Percentiles rank a stretch among this genome's conserved stretches.
These are phyloP conservation scores for Geotrichum macrosporum DNA, from an alignment of 1,139 yeast genomes.

Conservation along the genomic window DNA sequence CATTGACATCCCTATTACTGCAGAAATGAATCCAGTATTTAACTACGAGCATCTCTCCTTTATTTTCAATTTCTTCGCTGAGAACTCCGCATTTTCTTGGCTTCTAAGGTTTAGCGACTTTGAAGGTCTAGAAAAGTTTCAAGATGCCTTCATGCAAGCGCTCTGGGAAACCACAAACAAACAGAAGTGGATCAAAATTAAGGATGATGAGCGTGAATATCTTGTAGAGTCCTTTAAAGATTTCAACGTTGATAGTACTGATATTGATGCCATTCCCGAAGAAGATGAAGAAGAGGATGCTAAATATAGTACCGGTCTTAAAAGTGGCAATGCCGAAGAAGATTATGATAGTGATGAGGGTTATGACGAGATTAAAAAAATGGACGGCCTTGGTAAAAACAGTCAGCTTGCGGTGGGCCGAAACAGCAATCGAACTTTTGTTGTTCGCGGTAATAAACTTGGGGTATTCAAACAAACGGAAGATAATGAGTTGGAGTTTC, in stretches of 20 bases:
- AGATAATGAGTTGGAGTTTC: slow-evolving; percentile 52
- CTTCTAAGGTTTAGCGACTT: no score
- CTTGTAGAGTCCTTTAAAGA: slow-evolving; percentile 47
- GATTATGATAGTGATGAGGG: no score
- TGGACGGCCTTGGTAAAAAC: slow-evolving; percentile 40
- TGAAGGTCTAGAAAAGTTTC: slow-evolving; percentile 48
- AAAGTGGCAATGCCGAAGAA: slow-evolving; percentile 28
- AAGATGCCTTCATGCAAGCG: slow-evolving; percentile 48
- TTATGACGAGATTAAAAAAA: slow-evolving; percentile 36
- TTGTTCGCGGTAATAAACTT: slow-evolving; percentile 69
- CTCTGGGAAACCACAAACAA: slow-evolving; percentile 61
- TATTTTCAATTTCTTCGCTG: no score
- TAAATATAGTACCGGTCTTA: slow-evolving; percentile 19
- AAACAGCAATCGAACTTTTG: slow-evolving; percentile 67
- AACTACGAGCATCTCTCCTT: no score
- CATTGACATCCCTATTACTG: no score
- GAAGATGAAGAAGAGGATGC: slow-evolving; percentile 33
- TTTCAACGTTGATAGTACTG: slow-evolving; percentile 40
- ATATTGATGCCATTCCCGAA: slow-evolving; percentile 38
- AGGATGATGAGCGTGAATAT: slow-evolving; percentile 47
- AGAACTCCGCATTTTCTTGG: no score
- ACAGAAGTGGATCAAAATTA: slow-evolving; percentile 49
- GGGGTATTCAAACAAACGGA: slow-evolving; percentile 71
- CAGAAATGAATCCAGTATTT: no score
- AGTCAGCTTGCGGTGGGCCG: slow-evolving; percentile 66